A percentile compares a stretch with the other conserved stretches of the same genome.
Conservation (phyloP, 169 alveolate genomes). For the Plasmodium gonderi region DNA sequence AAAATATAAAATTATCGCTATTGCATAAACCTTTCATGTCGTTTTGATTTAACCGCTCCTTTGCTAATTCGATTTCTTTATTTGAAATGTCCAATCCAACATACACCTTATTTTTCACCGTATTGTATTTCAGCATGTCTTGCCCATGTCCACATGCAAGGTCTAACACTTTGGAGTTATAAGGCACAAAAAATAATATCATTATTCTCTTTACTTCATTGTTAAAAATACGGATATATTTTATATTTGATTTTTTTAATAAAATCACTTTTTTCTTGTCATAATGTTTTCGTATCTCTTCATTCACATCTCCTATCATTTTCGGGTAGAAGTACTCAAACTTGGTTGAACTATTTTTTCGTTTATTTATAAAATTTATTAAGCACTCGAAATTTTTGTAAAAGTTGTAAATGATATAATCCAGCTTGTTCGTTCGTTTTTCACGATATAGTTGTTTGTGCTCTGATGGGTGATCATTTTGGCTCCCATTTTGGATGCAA, state of each 20-base stretch:
- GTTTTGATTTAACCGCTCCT: slow-evolving; percentile 84
- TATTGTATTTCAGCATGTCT: slow-evolving; percentile 89
- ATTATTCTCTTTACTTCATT: slow-evolving; percentile 87
- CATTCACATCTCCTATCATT: slow-evolving; percentile 87
- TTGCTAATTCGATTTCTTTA: slow-evolving; percentile 89
- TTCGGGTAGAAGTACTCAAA: slow-evolving; percentile 85
- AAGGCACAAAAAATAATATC: slow-evolving; percentile 79
- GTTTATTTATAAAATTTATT: slow-evolving; percentile 33
- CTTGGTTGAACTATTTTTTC: slow-evolving; percentile 35
- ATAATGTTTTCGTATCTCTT: slow-evolving; percentile 86
- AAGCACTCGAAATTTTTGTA: slow-evolving; percentile 59
- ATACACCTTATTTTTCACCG: slow-evolving; percentile 84
- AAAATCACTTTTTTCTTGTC: slow-evolving; percentile 86
- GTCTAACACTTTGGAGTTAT: slow-evolving; percentile 85
- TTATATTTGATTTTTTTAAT: slow-evolving; percentile 85
- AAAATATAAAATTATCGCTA: slow-evolving; percentile 41
- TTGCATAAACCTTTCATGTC: slow-evolving; percentile 67
- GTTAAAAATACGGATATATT: slow-evolving; percentile 84
- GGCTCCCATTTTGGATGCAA: not conserved
- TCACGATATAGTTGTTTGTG: too few relatives aligned
- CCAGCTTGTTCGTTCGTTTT: slow-evolving; percentile 13
- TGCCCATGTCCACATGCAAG: slow-evolving; percentile 93
- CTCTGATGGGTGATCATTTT: not conserved
- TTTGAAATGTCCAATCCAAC: slow-evolving; percentile 91
- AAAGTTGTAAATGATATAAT: slow-evolving; percentile 47